Percentiles rank a stretch among this genome's conserved stretches.
These are phyloP conservation scores for Cyberlindnera sargentensis DNA, from an alignment of 805 yeast species.

Conservation along the genomic window DNA sequence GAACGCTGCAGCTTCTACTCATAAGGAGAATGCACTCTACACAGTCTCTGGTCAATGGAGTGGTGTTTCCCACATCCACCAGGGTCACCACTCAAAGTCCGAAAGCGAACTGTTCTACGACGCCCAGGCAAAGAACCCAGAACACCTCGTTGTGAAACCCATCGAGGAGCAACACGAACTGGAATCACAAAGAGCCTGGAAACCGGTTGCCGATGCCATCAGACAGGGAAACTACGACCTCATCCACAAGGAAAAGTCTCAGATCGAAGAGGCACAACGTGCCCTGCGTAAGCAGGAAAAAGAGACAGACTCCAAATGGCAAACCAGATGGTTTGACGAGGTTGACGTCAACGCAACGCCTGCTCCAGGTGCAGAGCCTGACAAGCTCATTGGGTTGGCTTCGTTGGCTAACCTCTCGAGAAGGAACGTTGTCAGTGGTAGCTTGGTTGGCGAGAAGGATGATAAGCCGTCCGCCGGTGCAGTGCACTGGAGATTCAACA, in stretches of 20 bases:
- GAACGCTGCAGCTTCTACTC: slow-evolving; percentile 41
- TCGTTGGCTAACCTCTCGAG: slow-evolving; percentile 49
- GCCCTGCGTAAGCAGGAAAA: slow-evolving; percentile 68
- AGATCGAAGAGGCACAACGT: slow-evolving; percentile 81
- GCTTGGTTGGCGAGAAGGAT: slow-evolving; percentile 46
- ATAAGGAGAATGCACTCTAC: slow-evolving; percentile 58
- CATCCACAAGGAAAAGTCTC: slow-evolving; percentile 68
- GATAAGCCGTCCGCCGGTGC: slow-evolving; percentile 39
- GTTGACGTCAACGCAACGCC: slow-evolving; percentile 31
- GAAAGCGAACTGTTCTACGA: slow-evolving; percentile 55
- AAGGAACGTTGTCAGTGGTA: slow-evolving; percentile 63
- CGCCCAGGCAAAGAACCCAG: slow-evolving; percentile 43
- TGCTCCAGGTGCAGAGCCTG: slow-evolving; percentile 25
- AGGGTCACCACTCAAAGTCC: slow-evolving; percentile 44
- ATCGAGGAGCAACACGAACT: slow-evolving; percentile 70
- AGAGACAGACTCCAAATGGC: slow-evolving; percentile 62
- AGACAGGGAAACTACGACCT: slow-evolving; percentile 64
- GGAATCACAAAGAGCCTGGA: slow-evolving; percentile 90
- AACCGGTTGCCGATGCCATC: slow-evolving; percentile 82
- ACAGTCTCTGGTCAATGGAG: slow-evolving; percentile 94
- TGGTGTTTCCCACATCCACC: slow-evolving; percentile 55
- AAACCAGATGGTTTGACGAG: slow-evolving; percentile 72
- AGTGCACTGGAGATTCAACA: slow-evolving; percentile 65
- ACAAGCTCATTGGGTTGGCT: slow-evolving; percentile 35
- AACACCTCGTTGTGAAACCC: slow-evolving; percentile 68